Evolutionary conservation across 768 basidiomycete genomes (phyloP).

Genomic region (Paxillus rubicundulus): DNA sequence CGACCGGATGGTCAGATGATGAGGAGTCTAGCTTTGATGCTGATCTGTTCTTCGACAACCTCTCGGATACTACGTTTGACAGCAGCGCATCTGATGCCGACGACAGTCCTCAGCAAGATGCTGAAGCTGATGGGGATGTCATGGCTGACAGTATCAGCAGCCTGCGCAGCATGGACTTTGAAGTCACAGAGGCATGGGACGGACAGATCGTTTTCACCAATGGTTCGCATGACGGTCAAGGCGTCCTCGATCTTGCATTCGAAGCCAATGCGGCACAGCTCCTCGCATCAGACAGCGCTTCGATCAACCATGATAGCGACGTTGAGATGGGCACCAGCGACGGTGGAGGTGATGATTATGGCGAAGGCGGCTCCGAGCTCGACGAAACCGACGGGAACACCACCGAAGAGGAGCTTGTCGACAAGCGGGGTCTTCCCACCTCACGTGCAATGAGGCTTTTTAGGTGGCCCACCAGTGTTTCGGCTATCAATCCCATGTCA

Average conservation of each 20-base stretch:
- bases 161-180: slow-evolving; percentile 44
- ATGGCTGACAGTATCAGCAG: slow-evolving; percentile 31
- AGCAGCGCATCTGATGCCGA: slow-evolving; percentile 40
- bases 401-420: slow-evolving; percentile 84
- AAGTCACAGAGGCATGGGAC: slow-evolving; percentile 71
- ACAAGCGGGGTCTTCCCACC: slow-evolving; percentile 67
- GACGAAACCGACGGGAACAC: slow-evolving; percentile 68
- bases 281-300: slow-evolving; percentile 46
- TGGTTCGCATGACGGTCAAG: slow-evolving; percentile 46
- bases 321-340: slow-evolving; percentile 43
- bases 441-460: slow-evolving; percentile 74
- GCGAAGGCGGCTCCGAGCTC: slow-evolving; percentile 47
- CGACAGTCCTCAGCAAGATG: slow-evolving; percentile 44
- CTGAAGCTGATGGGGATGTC: slow-evolving; percentile 18
- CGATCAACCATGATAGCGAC: slow-evolving; percentile 52
- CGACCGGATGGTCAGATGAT: slow-evolving; percentile 76
- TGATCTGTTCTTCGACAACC: slow-evolving; percentile 79
- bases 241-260: slow-evolving; percentile 66
- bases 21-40: slow-evolving; percentile 80
- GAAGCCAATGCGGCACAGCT: slow-evolving; percentile 59
- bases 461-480: slow-evolving; percentile 58
- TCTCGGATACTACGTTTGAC: slow-evolving; percentile 54
- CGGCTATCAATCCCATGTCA: slow-evolving; percentile 72
- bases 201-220: slow-evolving; percentile 75
- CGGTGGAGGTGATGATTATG: slow-evolving; percentile 28